A percentile compares a stretch with the other conserved stretches of the same genome.
These are phyloP conservation scores for Fomitopsis schrenkii DNA, from an alignment of 1,284 basidiomycete species.

Conservation along the genomic window DNA sequence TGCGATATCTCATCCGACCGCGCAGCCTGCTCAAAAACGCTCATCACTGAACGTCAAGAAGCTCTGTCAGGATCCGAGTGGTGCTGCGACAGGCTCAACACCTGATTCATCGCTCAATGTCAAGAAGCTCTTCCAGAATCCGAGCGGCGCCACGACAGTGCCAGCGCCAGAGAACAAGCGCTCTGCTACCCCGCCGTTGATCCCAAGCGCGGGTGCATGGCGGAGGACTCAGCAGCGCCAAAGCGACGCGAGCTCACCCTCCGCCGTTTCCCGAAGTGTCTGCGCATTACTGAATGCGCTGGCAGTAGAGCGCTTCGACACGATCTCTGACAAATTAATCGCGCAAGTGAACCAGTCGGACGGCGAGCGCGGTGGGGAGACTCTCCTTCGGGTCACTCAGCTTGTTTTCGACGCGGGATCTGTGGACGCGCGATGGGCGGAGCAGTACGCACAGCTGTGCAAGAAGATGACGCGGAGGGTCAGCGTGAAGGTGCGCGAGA, in stretches of 20 bases:
- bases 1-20: too few species aligned
- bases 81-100: too few species aligned
- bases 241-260: constrained; percentile 38
- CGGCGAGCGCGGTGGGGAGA: constrained; percentile 92
- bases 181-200: too few species aligned
- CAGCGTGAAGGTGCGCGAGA: constrained; percentile 84
- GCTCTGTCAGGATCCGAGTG: too few species aligned
- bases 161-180: too few species aligned
- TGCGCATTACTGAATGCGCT: constrained; percentile 94
- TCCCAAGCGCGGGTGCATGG: constrained; percentile 24
- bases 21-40: too few species aligned
- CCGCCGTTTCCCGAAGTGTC: constrained; percentile 50
- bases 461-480: constrained; percentile 72
- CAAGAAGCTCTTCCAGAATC: too few species aligned
- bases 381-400: constrained; percentile 92
- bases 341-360: constrained; percentile 93
- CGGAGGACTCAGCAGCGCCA: constrained; percentile 17
- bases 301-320: constrained; percentile 95
- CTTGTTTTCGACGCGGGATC: constrained; percentile 93
- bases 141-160: too few species aligned
- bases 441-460: constrained; percentile 96
- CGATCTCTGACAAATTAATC: constrained; percentile 54
- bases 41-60: too few species aligned
- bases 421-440: constrained; percentile 89
- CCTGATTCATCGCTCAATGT: too few species aligned